A percentile compares a stretch with the other conserved stretches of the same genome.
These are phyloP conservation scores for Calonectria pteridis DNA, from an alignment of 2,329 filamentous ascomycete species.

Conservation along the genomic window DNA sequence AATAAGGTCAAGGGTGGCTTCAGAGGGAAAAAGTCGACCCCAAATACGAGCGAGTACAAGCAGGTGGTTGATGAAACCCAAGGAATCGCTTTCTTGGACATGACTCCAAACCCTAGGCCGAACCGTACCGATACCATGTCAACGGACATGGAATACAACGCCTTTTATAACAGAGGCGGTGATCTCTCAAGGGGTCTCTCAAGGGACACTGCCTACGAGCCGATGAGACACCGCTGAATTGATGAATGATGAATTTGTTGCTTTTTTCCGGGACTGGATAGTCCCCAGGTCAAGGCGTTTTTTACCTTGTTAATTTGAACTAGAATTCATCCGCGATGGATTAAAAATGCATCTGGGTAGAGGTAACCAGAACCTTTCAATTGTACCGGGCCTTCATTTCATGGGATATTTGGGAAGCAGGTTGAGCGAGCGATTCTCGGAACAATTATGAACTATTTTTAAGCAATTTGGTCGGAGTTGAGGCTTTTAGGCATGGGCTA, in stretches of 20 bases:
- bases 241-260: not conserved
- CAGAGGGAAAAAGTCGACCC: not conserved
- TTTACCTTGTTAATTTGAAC: not conserved
- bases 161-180: not conserved
- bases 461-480: not conserved
- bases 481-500: not conserved
- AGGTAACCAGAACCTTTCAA: not conserved
- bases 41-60: not conserved
- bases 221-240: not conserved
- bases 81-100: not conserved
- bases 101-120: not conserved
- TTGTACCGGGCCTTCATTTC: not conserved
- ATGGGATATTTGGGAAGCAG: not conserved
- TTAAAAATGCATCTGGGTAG: not conserved
- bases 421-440: not conserved
- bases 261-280: not conserved
- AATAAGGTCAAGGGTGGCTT: not conserved
- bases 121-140: not conserved
- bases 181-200: not conserved
- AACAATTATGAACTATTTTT: not conserved
- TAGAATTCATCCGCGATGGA: not conserved
- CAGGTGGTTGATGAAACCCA: not conserved
- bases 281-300: too few relatives aligned
- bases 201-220: not conserved
- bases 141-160: not conserved